Base-by-base conservation (phyloP, 192 early-diverging fungal species). In the Chytriomyces sp. region DNA sequence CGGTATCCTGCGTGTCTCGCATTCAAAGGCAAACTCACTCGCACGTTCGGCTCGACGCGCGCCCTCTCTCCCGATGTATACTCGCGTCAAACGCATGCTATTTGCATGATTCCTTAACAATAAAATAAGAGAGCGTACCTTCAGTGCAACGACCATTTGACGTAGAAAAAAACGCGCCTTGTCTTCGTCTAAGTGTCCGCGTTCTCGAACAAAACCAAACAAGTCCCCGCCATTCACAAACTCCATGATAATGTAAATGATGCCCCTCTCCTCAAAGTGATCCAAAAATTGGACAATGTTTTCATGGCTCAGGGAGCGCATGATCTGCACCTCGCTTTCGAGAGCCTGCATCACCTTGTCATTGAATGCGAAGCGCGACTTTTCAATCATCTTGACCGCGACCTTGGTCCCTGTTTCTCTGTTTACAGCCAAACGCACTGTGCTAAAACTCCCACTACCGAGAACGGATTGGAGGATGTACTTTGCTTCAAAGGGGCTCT, bases 371-470 rank as follows among this genome's bases (percentile, higher is more conserved):
- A 70, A 75, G 12, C 66, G 67, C 3, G 64, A 7, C 44, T 64
- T 78, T 5, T 80, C 78, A 10, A 81, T 67, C 3, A 79, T 40
- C 55, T 81, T 81, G 2, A 81, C 77, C 2, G 80, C 80, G 31
- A 31, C 64, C 19, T 73, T 64, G 3, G 33, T 32, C 7, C 75
- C 77, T 17, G 73, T 73, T 25, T 73, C 40, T 41, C 74, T 79
- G 38, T 77, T 8, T 12, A 81, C 60, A 8, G 55, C 77, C 32
- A 78, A 31, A 6, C 55, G 64, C 4, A 81, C 79, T 7, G 53
- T 44, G 3, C 68, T 60, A 52, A 78, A 81, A 55, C 63, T 74
- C n/a, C 79, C 79, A 31, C 79, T 39, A 7, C 70, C 74, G 0
- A 75, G 12, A 14, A 61, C 40, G 5, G 30, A 12, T 31, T 59